Base-by-base conservation (phyloP, 1,284 basidiomycete species). In the Cutaneotrichosporon sp. region DNA sequence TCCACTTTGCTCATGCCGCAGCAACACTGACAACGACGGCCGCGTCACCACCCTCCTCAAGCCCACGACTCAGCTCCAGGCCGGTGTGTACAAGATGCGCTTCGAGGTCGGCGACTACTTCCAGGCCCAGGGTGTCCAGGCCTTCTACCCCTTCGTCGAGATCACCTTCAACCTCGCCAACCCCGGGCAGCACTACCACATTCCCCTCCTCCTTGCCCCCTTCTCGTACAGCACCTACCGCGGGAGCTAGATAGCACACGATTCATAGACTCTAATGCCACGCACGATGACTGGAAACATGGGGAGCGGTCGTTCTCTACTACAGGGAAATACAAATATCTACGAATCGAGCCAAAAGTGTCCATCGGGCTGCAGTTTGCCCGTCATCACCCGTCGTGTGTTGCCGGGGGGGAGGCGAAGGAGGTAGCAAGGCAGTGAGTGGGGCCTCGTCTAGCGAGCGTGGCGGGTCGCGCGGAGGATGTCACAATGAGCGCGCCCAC, bases 201-300 rank as follows among this genome's bases (percentile, higher is more conserved):
- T 97, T 64, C 94, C 94, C 0, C 83, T 97, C 16, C 80, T 97
- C 29, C 87, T 97, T 71, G 94, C 90, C 75, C 93, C 93, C 7
- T 94, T 89, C 80, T 90, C 90, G 1, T 97, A 89, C 78, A 94
- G 93, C 18, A 95, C 94, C 7, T 95, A 95, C 76, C 84, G 92
- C 65, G 93, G 93, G 20, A 92, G 89, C 77, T 92, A 74, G 69
- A 42, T 20, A 14, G 4, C 38, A 56, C 33, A 52, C 50, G 14
- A 50, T 50, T 31, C 47, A 50, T 50, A 31, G 18, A 50, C 47
- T 50, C 47, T 31, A 50, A 31, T 27, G 25, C 25, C 47, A 31
- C 47, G 22, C 2, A 22, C 8, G 11, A 27, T 16, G 9, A 27
- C 18, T 18, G 25, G 24, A 31, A 29, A n/a, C 47, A 45, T 20